Evolutionary conservation across 1,139 yeast genomes (phyloP), one percentile per base, ranked within the genome.

Genomic region (Hansenula sp.): DNA sequence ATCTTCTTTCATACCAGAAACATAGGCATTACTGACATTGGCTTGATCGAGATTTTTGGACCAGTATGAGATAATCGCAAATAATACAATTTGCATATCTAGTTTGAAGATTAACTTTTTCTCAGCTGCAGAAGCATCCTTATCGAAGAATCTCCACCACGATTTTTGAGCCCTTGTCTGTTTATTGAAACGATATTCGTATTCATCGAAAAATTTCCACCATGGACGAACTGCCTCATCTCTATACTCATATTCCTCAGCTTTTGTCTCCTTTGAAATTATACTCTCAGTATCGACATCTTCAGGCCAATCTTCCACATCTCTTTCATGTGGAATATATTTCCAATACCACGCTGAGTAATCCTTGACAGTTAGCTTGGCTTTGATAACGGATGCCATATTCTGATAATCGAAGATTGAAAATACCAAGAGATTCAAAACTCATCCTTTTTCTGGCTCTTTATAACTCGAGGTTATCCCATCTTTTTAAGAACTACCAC

Each of bases 41-140:
- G 79, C 69, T 47, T 75, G 79, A 57, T 81, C 87, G 45, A 81
- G 63, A 49, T 77, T 78, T 55, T 81, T 81, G 43, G 78, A 80
- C 83, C 84, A 81, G 66, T 77, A 79, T 17, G 78, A 80, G 62
- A 75, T 64, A 52, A 77, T 63, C 7, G 80, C 70, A 55, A 73
- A 79, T 35, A 74, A 62, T 3, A 81, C 68, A 46, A 79, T 63
- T 39, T 77, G 57, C 29, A 78, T 50, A 52, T 80, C 86, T 41
- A 79, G 62, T 54, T 80, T 80, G 55, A 72, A 52, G 42, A 80
- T 65, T 41, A 79, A 66, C 41, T 52, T 55, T 54, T 69, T 53
- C 65, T 71, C 70, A 12, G 66, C 79, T 0, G 72, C 70, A 3
- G 82, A 70, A 50, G 74, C 81, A 47, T 62, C 65, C 34, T 71